Base-by-base conservation (phyloP, 345 rosid genomes). In the Acer negundo region DNA sequence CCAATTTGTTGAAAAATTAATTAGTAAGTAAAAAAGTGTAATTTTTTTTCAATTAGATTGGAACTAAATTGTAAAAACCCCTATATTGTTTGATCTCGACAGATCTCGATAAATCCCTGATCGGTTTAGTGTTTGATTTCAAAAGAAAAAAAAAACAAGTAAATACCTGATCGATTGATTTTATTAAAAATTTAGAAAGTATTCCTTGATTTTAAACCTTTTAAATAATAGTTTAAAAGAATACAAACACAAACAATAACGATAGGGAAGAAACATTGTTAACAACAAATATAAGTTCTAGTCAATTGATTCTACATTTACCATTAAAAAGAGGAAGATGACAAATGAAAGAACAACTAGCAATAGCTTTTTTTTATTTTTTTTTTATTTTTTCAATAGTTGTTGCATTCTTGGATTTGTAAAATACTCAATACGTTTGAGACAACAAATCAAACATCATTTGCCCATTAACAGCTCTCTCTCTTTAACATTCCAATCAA, bases 401-500 rank as follows among this genome's bases (percentile, higher is more conserved):
- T 2, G 12, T 13, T 15, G 3, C 55, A 13, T 53, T 1, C 7
- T 16, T 53, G n/a, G 58, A 53, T 53, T 53, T 53, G 58, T 53
- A 53, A 16, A 53, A 53, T 31, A 55, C 66, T 53, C 13, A 53
- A 53, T 53, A 5, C 17, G 19, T 7, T 17, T 63, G 62, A 31
- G 74, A 62, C 59, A 68, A 62, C 59, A 68, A 69, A 40, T 62
- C 16, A 74, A 15, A 38, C 62, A 35, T 40, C 73, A 22, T 44
- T 6, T 23, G n/a, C 58, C n/a, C 58, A 53, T 53, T 49, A 23
- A 24, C 78, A 79, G 73, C 78, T 51, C 16, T 13, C 38, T 35
- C 38, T 35, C 35, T 42, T 42, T 24, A 46, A 67, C 31, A 31
- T 55, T 65, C 62, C 46, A 28, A 76, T 62, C 63, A 82, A 73